Evolutionary conservation across 2,329 filamentous ascomycete species (phyloP), one percentile per base, ranked within the genome.

Genomic region (Sporothrix globosa): DNA sequence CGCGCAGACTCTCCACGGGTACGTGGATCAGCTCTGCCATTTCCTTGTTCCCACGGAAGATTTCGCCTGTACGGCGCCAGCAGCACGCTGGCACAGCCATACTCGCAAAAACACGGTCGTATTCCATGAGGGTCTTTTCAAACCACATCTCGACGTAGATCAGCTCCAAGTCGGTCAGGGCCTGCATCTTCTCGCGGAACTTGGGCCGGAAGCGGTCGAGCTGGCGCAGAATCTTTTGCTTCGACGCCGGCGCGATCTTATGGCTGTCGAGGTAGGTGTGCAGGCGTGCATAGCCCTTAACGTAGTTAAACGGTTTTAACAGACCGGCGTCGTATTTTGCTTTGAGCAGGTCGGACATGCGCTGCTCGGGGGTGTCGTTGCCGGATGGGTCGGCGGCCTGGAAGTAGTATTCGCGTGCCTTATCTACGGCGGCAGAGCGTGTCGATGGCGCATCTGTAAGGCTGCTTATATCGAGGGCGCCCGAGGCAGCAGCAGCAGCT

Each of bases 131-230:
- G 73, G 92, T 96, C 76, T 91, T 89, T 80, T 99, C 96, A 77
- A 99, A 98, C 95, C 96, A 98, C 93, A 98, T 97, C 81, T 99
- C 96, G 13, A 98, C 95, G 71, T 94, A 89, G 39, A 98, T 90
- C 34, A 99, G 87, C 80, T 99, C 93, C 79, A 97, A 92, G 80
- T 99, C 96, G 1, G 92, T 97, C 77, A 98, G 83, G 46, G 86
- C 90, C 74, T 98, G 93, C 78, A 97, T 95, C 81, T 96, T 93
- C 80, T 98, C 95, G 73, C 96, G 88, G 77, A 99, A 99, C 77
- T 97, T 97, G 19, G 96, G 96, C 60, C 96, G 87, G 81, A 99
- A 99, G 70, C 92, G 90, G 80, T 97, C 92, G 56, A 99, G 86
- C 77, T 97, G 95, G 72, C 93, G 89, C 58, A 97, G 82, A 73